These are phyloP conservation scores for Polytrichum commune DNA, from an alignment of 225 moss, liverwort and hornwort species.

Conservation along the genomic window DNA sequence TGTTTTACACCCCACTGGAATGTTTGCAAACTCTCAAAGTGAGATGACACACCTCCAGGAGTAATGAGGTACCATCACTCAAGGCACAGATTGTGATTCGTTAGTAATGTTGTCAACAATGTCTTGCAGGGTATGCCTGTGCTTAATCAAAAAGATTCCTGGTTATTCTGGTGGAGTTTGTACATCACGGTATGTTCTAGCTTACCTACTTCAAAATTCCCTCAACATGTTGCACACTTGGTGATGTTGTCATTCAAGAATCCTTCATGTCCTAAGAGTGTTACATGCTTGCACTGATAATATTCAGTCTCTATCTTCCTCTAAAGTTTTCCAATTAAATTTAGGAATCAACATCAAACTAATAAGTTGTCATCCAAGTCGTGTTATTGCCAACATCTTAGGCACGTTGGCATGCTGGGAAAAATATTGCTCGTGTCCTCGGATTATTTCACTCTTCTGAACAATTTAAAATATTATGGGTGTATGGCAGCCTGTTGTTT, in stretches of 20 bases:
- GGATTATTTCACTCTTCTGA: no score
- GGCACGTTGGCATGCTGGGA: no score
- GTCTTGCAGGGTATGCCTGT: conserved; percentile 38
- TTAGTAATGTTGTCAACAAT: background rate
- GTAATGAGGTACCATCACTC: background rate
- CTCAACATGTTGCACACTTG: background rate
- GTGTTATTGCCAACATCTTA: no score
- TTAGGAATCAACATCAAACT: no score
- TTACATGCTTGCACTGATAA: background rate
- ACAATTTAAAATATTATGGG: background rate
- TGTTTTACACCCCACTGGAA: no score
- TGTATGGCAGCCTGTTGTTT: conserved; percentile 60
- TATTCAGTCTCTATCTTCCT: background rate
- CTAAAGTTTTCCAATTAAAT: no score
- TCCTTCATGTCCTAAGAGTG: background rate
- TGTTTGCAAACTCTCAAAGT: no score
- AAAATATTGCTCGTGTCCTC: no score
- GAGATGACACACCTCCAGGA: no score
- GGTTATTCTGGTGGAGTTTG: conserved; percentile 77
- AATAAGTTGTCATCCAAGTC: no score
- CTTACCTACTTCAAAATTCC: background rate
- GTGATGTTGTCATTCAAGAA: no score
- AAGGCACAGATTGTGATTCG: background rate
- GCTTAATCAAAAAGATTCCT: conserved; percentile 66
- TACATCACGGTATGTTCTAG: conserved; percentile 58